Evolutionary conservation across 1,284 basidiomycete genomes (phyloP), one percentile per base, ranked within the genome.

Genomic region (Paramarasmius palmivorus): DNA sequence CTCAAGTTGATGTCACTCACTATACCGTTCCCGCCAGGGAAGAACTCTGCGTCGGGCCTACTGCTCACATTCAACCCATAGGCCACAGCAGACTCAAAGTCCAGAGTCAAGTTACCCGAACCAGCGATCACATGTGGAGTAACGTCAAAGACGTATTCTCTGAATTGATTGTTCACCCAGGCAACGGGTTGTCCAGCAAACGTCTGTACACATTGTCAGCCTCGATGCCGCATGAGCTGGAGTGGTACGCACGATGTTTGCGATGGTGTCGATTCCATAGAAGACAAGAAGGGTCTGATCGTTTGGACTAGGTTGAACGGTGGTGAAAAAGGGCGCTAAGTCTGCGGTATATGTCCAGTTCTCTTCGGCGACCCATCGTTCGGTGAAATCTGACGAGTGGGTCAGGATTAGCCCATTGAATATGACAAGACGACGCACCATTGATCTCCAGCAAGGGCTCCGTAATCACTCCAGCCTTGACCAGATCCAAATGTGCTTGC

Each of bases 311-410:
- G 59, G 36, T 14, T 59, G 48, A 32, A 63, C 38, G 22, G 61
- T 60, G 52, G 64, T 52, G 3, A 68, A 63, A 48, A 82, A 72
- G 4, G 81, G 77, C 0, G 70, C 61, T 32, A 86, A 59, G 56
- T 81, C 77, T 1, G 83, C 81, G 0, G 79, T 82, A 59, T 84
- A 84, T 0, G 80, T 83, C 82, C 84, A 85, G 49, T 78, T 79
- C 53, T 86, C 82, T 39, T 79, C 68, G 17, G 75, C 73, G 40
- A 86, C 71, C 82, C 82, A 84, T 56, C 84, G 71, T 59, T 81
- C 70, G 0, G 76, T 78, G 55, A 78, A 83, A 55, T 85, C 81
- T 82, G 50, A 20, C 20, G 32, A 23, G 12, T 42, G 17, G 29
- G 14, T 46, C 22, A 52, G 20, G 10, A 52, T 41, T 32, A 14